Conservation (phyloP, 164 flowering plant genomes). For the Brasenia schreberi region DNA sequence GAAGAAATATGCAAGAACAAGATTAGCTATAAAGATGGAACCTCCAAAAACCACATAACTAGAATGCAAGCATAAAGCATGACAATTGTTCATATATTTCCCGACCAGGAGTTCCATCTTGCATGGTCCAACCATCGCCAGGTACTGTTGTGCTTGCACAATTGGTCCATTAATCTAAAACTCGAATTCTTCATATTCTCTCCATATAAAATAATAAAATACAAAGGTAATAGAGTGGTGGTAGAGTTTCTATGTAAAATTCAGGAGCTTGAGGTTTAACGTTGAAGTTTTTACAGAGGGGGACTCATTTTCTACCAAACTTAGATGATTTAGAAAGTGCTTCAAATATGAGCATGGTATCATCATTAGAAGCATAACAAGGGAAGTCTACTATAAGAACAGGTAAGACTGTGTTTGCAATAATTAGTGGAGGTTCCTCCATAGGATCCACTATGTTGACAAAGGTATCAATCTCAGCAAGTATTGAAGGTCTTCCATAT, state of each 20-base stretch:
- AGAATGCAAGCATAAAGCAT: too few species aligned
- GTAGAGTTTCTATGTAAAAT: constrained; percentile 72
- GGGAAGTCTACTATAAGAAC: constrained; percentile 92
- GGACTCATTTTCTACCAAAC: constrained; percentile 91
- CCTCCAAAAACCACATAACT: too few species aligned
- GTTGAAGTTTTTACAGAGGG: constrained; percentile 73
- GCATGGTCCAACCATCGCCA: constrained; percentile 95
- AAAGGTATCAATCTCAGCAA: constrained; percentile 90
- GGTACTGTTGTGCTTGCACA: constrained; percentile 74
- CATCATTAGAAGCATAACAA: too few species aligned
- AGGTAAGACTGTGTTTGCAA: constrained; percentile 87
- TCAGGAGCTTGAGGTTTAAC: constrained; percentile 95
- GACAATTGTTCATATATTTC: constrained; percentile 39
- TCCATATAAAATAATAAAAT: constrained; percentile 15
- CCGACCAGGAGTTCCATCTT: constrained; percentile 99
- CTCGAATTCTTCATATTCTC: constrained; percentile 91
- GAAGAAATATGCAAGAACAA: too few species aligned
- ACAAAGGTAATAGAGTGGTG: constrained; percentile 46
- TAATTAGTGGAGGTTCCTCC: constrained; percentile 93
- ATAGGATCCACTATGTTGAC: constrained; percentile 95
- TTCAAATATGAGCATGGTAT: constrained; percentile 91
- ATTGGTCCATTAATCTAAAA: constrained; percentile 72
- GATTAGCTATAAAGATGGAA: too few species aligned
- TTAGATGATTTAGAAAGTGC: constrained; percentile 81
- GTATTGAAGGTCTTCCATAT: constrained; percentile 85